Evolutionary conservation across 306 rosid genomes (phyloP).

Genomic region (Begonia fuchsioides): DNA sequence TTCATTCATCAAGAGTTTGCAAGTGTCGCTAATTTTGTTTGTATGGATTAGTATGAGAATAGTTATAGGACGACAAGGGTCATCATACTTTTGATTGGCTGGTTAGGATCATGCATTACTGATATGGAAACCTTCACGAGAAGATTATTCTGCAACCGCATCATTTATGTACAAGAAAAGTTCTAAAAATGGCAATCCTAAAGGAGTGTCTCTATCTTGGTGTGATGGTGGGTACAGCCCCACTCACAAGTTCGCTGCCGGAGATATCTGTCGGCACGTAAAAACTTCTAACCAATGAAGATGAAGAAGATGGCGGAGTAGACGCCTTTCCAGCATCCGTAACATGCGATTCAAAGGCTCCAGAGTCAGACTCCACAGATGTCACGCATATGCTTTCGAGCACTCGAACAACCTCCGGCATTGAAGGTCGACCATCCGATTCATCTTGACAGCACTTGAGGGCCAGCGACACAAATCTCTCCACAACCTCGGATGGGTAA

Average conservation of each 20-base stretch:
- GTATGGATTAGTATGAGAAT: too few relatives aligned
- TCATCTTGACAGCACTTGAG: slow-evolving; percentile 59
- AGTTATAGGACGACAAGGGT: too few relatives aligned
- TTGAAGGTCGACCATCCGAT: slow-evolving; percentile 65
- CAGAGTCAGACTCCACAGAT: slow-evolving; percentile 47
- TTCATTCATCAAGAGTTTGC: too few relatives aligned
- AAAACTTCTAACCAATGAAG: slow-evolving; percentile 21
- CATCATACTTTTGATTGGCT: too few relatives aligned
- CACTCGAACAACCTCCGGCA: slow-evolving; percentile 71
- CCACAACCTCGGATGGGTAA: slow-evolving; percentile 59
- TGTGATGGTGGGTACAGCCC: slow-evolving; percentile 53
- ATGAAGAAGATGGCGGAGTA: slow-evolving; percentile 44
- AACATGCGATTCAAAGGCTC: slow-evolving; percentile 9
- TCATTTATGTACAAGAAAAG: too few relatives aligned
- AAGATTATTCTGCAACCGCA: too few relatives aligned
- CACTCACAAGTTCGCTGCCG: slow-evolving; percentile 76
- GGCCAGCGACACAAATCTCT: slow-evolving; percentile 51
- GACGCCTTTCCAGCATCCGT: slow-evolving; percentile 25
- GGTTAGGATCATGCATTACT: too few relatives aligned
- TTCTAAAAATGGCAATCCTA: too few relatives aligned
- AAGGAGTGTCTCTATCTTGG: slow-evolving; percentile 41
- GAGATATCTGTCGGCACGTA: slow-evolving; percentile 52
- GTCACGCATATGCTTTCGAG: slow-evolving; percentile 57
- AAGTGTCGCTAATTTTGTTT: too few relatives aligned
- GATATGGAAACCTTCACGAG: too few relatives aligned